Conservation (phyloP, 192 early-diverging fungal species). For the Coemansia biformis region DNA sequence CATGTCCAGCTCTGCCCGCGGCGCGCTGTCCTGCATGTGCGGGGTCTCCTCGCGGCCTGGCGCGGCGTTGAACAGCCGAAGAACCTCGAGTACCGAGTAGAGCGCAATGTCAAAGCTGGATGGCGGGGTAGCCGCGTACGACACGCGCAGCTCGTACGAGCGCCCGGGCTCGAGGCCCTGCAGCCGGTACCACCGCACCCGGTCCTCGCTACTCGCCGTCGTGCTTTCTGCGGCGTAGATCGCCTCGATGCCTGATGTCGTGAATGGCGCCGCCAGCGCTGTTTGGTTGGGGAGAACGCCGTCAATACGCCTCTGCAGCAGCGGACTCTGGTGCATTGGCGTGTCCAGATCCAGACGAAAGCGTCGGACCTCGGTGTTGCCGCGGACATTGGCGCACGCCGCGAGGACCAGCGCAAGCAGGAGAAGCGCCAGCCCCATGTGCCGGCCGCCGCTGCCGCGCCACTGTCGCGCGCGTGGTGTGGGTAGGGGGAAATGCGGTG, state of each 20-base stretch:
- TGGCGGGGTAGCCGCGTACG: constrained; percentile 35
- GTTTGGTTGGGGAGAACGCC: neutral
- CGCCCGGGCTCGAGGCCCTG: constrained; percentile 1
- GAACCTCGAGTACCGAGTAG: constrained; percentile 8
- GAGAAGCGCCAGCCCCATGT: neutral
- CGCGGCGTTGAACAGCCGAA: neutral
- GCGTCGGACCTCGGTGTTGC: constrained; percentile 39
- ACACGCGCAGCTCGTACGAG: constrained; percentile 43
- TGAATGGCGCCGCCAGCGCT: constrained; percentile 12
- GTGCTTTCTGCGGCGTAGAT: constrained; percentile 22
- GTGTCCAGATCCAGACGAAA: constrained; percentile 13
- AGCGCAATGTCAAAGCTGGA: constrained; percentile 23
- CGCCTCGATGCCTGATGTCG: constrained; percentile 4
- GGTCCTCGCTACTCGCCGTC: neutral
- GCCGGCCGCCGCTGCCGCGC: neutral
- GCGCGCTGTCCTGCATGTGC: neutral
- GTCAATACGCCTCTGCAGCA: neutral
- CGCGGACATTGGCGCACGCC: constrained; percentile 1
- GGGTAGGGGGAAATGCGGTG: too few species aligned
- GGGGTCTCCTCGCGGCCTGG: neutral
- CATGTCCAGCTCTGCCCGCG: constrained; percentile 1
- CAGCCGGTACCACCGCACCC: constrained; percentile 33
- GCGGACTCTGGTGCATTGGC: neutral
- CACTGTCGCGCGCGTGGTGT: neutral
- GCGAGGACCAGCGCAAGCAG: neutral